Evolutionary conservation across 192 early-diverging fungal genomes (phyloP).

Genomic region (Phlyctochytrium bullatum): DNA sequence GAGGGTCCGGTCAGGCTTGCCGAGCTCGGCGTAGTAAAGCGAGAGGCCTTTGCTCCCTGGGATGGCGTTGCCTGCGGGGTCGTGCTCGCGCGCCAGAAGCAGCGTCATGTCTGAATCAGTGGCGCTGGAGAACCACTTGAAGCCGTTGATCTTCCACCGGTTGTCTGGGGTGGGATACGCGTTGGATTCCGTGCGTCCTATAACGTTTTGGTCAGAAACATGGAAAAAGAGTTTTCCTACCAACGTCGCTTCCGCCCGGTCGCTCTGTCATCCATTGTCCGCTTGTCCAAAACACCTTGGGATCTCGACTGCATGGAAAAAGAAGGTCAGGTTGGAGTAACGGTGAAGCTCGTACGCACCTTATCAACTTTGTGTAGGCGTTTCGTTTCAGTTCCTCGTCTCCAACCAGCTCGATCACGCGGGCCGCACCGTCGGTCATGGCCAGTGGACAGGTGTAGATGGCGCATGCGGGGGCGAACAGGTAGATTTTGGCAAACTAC

Average conservation of each 20-base stretch:
- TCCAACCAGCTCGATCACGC: constrained; percentile 58
- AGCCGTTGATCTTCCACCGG: constrained; percentile 54
- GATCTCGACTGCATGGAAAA: constrained; percentile 43
- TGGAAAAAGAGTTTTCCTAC: constrained; percentile 30
- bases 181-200: not conserved
- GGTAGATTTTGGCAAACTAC: constrained; percentile 66
- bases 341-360: not conserved
- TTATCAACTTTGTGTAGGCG: constrained; percentile 39
- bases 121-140: constrained; percentile 76
- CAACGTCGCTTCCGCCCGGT: constrained; percentile 67
- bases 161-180: not conserved
- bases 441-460: constrained; percentile 67
- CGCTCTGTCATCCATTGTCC: constrained; percentile 81
- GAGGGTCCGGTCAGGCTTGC: constrained; percentile 50
- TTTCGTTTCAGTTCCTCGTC: constrained; percentile 49
- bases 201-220: not conserved
- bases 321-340: not conserved
- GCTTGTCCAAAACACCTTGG: constrained; percentile 58
- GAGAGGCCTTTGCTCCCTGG: constrained; percentile 57
- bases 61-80: constrained; percentile 30
- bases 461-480: constrained; percentile 53
- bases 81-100: constrained; percentile 57
- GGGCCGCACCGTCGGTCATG: constrained; percentile 76
- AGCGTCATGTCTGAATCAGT: constrained; percentile 70
- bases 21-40: constrained; percentile 58